Base-by-base conservation (phyloP, 371 early-diverging fungal genomes). In the Parasitella parasitica region DNA sequence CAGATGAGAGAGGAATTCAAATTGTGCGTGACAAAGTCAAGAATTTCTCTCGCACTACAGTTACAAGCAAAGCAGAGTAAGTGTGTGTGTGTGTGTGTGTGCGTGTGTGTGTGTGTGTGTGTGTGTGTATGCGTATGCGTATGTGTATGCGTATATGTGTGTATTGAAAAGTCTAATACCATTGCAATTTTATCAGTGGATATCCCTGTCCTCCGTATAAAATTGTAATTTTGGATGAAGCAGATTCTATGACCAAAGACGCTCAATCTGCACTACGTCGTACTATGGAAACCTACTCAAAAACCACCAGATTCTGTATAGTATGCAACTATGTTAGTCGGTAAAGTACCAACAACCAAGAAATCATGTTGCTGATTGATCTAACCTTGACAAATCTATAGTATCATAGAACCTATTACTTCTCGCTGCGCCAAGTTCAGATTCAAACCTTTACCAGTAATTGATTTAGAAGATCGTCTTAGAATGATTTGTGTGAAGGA, bases 181-280 rank as follows among this genome's bases (percentile, higher is more conserved):
- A 9, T n/a, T n/a, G n/a, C 34, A 2, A 4, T 22, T 55, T n/a
- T 35, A 38, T 16, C 6, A 65, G 66, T 30, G 66, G 66, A 36
- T 77, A 76, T 59, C 87, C 87, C 27, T 81, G 80, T 58, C 95
- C 96, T 4, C 93, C 94, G 4, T 96, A 89, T 81, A 99, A 99
- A 73, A 89, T 99, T 36, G 88, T 99, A 46, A 95, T 99, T 67
- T 84, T 99, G 59, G 99, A 99, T 72, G 99, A 99, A 81, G 99
- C 98, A 0, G 99, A 99, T 82, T 94, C 96, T 6, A 94, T 99
- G 97, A 99, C 99, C 1, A 76, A 80, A 3, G 99, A 99, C 76
- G 99, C 99, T 0, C 99, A 99, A 72, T 88, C 95, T 15, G 99
- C 99, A 8, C 83, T 99, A 54, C 85, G 99, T 57, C 82, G 99